Conservation (phyloP, 176 grass and related monocot species). For the Olyra latifolia region DNA sequence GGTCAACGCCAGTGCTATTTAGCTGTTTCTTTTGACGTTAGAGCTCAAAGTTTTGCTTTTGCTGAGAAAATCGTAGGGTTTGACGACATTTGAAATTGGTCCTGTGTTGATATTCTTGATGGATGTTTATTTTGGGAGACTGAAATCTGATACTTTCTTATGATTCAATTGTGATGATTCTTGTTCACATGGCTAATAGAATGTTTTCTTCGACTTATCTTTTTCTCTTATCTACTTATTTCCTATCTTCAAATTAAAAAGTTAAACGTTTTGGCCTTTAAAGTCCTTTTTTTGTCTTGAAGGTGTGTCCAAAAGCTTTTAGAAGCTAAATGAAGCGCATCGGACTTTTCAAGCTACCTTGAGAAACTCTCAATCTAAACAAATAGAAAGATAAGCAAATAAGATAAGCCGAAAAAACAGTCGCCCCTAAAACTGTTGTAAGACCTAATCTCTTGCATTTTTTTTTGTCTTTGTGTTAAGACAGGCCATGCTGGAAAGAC, state of each 20-base stretch:
- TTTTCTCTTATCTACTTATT: too few species aligned
- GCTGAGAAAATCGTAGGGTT: background rate
- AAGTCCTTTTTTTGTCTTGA: too few species aligned
- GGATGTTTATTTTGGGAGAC: background rate
- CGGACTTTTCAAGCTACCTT: too few species aligned
- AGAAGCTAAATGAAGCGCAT: too few species aligned
- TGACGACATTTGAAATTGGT: background rate
- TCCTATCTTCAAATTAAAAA: too few species aligned
- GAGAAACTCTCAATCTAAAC: too few species aligned
- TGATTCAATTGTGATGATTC: background rate
- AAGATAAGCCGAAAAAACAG: too few species aligned
- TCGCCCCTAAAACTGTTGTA: too few species aligned
- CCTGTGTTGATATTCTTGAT: background rate
- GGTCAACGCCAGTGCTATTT: background rate
- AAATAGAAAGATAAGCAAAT: too few species aligned
- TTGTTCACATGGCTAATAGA: background rate
- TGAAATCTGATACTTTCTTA: background rate
- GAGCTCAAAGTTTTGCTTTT: background rate
- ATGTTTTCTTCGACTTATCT: too few species aligned
- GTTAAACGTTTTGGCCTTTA: too few species aligned
- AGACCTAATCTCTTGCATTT: conserved; percentile 18
- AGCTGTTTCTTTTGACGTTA: background rate
- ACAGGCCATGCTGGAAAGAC: conserved; percentile 28
- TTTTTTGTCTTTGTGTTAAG: conserved; percentile 10
- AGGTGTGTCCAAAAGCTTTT: too few species aligned